A percentile compares a stretch with the other conserved stretches of the same genome.
Evolutionary conservation across 371 early-diverging fungal genomes (phyloP).

Genomic region (Mucor indicus): DNA sequence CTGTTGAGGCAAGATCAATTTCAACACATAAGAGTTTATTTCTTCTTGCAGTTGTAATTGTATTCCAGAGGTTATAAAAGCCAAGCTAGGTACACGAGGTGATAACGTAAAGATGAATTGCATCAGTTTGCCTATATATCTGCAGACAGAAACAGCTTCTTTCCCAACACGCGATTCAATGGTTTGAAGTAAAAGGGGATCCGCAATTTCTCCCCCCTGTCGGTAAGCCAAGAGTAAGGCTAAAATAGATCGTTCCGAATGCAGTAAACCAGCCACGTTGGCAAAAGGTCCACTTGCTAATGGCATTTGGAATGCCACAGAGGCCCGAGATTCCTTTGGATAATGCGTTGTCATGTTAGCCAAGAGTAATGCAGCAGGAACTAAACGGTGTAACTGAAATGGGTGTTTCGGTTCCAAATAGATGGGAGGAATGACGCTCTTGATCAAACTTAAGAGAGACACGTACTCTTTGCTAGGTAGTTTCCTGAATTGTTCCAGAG

Average conservation of each 20-base stretch:
- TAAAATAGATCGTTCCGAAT: constrained; percentile 45
- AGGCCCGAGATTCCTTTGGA: constrained; percentile 49
- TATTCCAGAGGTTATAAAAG: constrained; percentile 14
- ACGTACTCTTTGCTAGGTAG: constrained; percentile 18
- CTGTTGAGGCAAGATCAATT: too few relatives aligned
- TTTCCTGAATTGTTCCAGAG: constrained; percentile 6
- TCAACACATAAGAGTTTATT: too few relatives aligned
- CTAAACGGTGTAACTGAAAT: constrained; percentile 32
- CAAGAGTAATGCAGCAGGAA: constrained; percentile 40
- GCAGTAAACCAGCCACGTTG: constrained; percentile 45
- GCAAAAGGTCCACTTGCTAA: constrained; percentile 48
- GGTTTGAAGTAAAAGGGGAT: constrained; percentile 19
- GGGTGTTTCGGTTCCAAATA: constrained; percentile 18
- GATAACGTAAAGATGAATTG: constrained; percentile 26
- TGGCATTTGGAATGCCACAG: constrained; percentile 47
- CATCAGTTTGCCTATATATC: constrained; percentile 27
- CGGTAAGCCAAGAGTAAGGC: constrained; percentile 46
- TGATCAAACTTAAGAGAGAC: constrained; percentile 17
- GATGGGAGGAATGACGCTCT: constrained; percentile 23
- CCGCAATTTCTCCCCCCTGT: constrained; percentile 39
- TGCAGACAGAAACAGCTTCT: constrained; percentile 22
- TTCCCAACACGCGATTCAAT: constrained; percentile 20
- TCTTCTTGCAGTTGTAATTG: constrained; percentile 11
- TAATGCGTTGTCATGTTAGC: constrained; percentile 43
- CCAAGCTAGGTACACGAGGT: constrained; percentile 24